A percentile compares a stretch with the other conserved stretches of the same genome.
Evolutionary conservation across 2,329 filamentous ascomycete species (phyloP).

Genomic region (Diaporthe humulicola): DNA sequence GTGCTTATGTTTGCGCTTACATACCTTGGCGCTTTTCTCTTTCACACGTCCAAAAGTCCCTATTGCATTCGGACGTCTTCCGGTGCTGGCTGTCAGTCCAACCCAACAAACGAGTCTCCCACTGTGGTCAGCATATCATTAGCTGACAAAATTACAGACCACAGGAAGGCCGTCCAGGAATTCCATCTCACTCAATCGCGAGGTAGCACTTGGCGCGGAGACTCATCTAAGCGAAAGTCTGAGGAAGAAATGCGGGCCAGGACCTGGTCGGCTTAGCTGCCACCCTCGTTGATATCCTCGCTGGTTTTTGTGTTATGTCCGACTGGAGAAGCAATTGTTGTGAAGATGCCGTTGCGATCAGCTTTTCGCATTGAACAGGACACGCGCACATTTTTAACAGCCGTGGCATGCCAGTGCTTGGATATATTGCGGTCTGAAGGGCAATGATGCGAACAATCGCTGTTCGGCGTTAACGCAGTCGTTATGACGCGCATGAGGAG

Average conservation of each 20-base stretch:
- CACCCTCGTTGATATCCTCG: neutral
- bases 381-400: neutral
- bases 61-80: neutral
- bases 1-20: neutral
- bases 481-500: neutral
- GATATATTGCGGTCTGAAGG: too few species aligned
- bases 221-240: neutral
- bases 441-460: neutral
- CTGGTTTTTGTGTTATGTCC: too few species aligned
- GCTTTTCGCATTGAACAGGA: neutral
- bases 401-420: neutral
- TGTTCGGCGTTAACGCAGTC: too few species aligned
- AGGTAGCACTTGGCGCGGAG: neutral
- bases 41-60: too few species aligned
- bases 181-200: neutral
- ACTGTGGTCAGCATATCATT: neutral
- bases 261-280: neutral
- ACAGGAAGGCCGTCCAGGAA: too few species aligned
- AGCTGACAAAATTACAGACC: neutral
- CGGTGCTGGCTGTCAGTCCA: neutral
- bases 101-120: neutral
- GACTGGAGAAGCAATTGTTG: neutral
- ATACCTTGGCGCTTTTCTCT: neutral
- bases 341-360: neutral
- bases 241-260: neutral